Evolutionary conservation across 2,329 filamentous ascomycete species (phyloP).

Genomic region (Malbranchea cinnamomea): DNA sequence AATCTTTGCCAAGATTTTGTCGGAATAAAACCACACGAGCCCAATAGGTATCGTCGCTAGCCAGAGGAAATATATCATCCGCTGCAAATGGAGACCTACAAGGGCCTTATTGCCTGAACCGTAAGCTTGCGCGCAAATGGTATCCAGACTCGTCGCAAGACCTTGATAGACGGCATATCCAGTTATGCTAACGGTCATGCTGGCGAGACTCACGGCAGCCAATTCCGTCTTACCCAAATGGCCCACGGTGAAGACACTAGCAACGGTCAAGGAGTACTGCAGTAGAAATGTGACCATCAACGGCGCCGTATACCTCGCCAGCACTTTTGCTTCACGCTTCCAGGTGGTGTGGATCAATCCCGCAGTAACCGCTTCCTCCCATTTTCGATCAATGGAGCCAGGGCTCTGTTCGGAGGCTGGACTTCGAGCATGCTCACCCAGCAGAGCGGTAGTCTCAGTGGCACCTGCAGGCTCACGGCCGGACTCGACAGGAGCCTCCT

Average conservation of each 20-base stretch:
- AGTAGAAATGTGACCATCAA: constrained; percentile 61
- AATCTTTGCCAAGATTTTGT: constrained; percentile 48
- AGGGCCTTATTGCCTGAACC: constrained; percentile 80
- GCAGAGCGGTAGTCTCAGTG: constrained; percentile 35
- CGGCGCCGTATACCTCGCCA: constrained; percentile 55
- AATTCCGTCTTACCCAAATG: constrained; percentile 57
- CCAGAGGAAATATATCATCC: constrained; percentile 67
- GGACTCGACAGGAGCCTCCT: constrained; percentile 5
- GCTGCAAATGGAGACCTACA: constrained; percentile 68
- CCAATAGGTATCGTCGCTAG: constrained; percentile 56
- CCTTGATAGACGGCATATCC: constrained; percentile 67
- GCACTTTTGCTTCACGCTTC: constrained; percentile 74
- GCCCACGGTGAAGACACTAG: constrained; percentile 65
- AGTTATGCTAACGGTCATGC: constrained; percentile 69
- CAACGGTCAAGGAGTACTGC: constrained; percentile 73
- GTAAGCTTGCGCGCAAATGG: constrained; percentile 84
- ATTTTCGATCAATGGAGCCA: constrained; percentile 54
- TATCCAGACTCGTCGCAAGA: constrained; percentile 82
- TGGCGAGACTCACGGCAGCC: constrained; percentile 51
- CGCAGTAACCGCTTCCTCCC: constrained; percentile 70
- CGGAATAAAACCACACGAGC: constrained; percentile 54
- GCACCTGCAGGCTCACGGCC: constrained; percentile 9
- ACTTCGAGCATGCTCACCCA: constrained; percentile 16
- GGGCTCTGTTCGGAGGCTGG: constrained; percentile 19
- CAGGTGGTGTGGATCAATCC: constrained; percentile 80